Base-by-base conservation (phyloP, 2,329 filamentous ascomycete genomes). In the Sporothrix pseudoabietina region DNA sequence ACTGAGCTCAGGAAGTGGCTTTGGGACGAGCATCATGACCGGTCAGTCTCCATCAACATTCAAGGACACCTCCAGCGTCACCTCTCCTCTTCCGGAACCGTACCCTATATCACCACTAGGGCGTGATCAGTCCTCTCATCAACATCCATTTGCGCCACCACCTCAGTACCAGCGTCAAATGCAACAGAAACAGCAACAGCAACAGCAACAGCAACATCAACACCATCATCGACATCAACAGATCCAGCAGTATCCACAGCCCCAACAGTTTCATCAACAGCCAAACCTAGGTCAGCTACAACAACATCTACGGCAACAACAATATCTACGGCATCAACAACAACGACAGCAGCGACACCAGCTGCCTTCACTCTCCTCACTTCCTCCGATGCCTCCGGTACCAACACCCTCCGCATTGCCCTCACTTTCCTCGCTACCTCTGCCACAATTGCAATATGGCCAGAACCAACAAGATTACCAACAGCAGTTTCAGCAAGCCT, bases 381-480 rank as follows among this genome's bases (percentile, higher is more conserved):
- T 32, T 9, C 41, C 63, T 49, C 35, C 59, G 4, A 65, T 65
- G 35, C 22, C 35, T 44, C 26, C 59, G 10, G n/a, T 6, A 7
- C n/a, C 59, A 8, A 44, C 59, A 32, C 39, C 41, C 10, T 68
- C 19, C 10, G 5, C 63, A 12, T 14, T 68, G 9, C 26, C 30
- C 30, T 49, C 26, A 55, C 3, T 32, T 12, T 19, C 69, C 0
- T 8, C 35, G 1, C 19, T 16, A 44, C 30, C 57, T n/a, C 32
- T 41, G 7, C 47, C 70, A 30, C 57, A 52, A 2, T 22, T 26
- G 32, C 54, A 52, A n/a, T 26, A 32, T 44, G 41, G 52, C 10
- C 55, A 59, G 44, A 49, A 30, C 41, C 66, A 57, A 10, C 55
- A 55, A 5, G 55, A 65, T 14, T 22, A 73, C 65, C 69, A 61